A percentile compares a stretch with the other conserved stretches of the same genome.
Conservation (phyloP, 139 green algal genomes). For the Haematococcus sp. region DNA sequence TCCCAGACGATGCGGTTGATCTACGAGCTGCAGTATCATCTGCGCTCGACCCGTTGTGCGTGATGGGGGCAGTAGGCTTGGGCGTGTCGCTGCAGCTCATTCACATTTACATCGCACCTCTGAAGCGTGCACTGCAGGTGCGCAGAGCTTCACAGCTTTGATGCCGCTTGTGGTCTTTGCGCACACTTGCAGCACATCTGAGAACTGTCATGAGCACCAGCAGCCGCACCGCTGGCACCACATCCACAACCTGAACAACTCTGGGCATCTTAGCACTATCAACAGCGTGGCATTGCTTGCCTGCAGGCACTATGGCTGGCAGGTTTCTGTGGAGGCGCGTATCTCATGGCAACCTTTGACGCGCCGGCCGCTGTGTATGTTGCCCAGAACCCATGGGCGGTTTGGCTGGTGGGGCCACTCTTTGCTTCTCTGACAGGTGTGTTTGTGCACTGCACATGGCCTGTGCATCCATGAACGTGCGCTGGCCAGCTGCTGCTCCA, state of each 20-base stretch:
- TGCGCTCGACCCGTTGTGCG: background rate
- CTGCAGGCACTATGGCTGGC: conserved; percentile 63
- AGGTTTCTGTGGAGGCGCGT: conserved; percentile 53
- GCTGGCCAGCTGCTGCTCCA: no score
- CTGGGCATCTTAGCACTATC: background rate
- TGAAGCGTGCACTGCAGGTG: conserved; percentile 77
- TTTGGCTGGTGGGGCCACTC: conserved; percentile 87
- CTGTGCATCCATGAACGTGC: background rate
- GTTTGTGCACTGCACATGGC: background rate
- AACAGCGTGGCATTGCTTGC: no score
- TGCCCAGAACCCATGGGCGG: conserved; percentile 53
- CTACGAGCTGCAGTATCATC: background rate
- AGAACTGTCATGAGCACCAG: background rate
- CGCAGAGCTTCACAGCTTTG: no score
- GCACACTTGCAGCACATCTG: background rate
- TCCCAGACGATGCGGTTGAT: no score
- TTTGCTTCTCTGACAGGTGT: conserved; percentile 88
- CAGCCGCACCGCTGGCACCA: background rate
- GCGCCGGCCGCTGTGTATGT: conserved; percentile 61
- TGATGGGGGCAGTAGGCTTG: conserved; percentile 39
- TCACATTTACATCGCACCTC: conserved; percentile 86
- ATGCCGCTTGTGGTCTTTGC: no score
- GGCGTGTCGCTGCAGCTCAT: conserved; percentile 78
- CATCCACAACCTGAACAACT: background rate
- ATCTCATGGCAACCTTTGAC: conserved; percentile 51